Conservation (phyloP, 1,139 yeast species). For the Geotrichum restrictum region DNA sequence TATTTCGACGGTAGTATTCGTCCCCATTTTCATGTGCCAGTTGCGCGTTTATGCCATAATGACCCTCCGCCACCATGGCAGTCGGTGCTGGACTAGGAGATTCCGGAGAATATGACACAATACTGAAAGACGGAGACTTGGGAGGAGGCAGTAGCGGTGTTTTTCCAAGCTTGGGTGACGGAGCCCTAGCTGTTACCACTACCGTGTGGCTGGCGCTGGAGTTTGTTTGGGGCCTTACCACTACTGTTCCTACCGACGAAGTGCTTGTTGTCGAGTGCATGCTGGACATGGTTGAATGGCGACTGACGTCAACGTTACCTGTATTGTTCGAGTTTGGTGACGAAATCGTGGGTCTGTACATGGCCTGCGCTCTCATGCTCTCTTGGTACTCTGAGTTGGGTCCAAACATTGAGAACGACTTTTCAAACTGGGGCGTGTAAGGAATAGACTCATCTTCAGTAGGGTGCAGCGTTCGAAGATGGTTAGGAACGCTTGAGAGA, state of each 20-base stretch:
- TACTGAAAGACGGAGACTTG: slow-evolving; percentile 7
- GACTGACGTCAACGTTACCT: background rate
- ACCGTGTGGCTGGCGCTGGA: background rate
- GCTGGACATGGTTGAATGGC: background rate
- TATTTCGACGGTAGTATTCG: too few relatives aligned
- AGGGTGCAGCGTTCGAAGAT: background rate
- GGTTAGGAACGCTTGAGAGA: background rate
- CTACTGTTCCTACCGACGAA: too few relatives aligned
- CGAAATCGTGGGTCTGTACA: too few relatives aligned
- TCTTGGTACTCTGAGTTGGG: background rate
- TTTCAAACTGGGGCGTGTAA: slow-evolving; percentile 15
- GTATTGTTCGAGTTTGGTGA: too few relatives aligned
- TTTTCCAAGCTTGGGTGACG: slow-evolving; percentile 17
- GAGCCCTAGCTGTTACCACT: background rate
- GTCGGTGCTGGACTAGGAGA: too few relatives aligned
- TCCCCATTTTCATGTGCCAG: background rate
- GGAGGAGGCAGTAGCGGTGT: slow-evolving; percentile 18
- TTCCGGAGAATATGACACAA: background rate
- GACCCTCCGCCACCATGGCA: too few relatives aligned
- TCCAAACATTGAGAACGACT: slow-evolving; percentile 12
- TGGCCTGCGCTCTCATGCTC: background rate
- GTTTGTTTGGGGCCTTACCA: background rate
- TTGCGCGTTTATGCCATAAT: too few relatives aligned
- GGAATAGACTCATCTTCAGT: slow-evolving; percentile 11
- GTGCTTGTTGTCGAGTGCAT: background rate